A percentile compares a stretch with the other conserved stretches of the same genome.
Evolutionary conservation across 2,329 filamentous ascomycete genomes (phyloP).

Genomic region (Ophiocordyceps camponoti-saundersi): DNA sequence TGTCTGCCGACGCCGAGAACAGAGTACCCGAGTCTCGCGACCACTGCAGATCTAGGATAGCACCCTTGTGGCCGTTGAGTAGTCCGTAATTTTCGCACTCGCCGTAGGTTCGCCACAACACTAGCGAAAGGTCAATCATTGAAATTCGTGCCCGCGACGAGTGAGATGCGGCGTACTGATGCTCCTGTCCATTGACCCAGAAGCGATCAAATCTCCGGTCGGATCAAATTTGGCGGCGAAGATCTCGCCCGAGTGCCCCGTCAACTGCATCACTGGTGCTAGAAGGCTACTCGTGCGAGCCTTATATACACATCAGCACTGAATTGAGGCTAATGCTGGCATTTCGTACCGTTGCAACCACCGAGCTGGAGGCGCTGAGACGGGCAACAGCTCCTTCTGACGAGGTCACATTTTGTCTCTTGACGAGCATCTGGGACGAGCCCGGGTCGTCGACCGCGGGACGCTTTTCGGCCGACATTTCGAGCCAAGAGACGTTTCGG

Average conservation of each 20-base stretch:
- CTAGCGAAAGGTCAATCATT: constrained; percentile 22
- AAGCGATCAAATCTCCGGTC: constrained; percentile 75
- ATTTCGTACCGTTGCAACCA: constrained; percentile 32
- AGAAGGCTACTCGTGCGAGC: constrained; percentile 66
- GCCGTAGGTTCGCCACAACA: constrained; percentile 87
- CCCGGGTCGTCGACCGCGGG: constrained; percentile 73
- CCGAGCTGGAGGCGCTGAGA: constrained; percentile 30
- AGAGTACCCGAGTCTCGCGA: constrained; percentile 83
- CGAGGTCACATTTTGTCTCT: constrained; percentile 58
- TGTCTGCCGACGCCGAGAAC: constrained; percentile 87
- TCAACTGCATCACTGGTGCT: constrained; percentile 86
- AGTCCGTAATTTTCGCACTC: constrained; percentile 89
- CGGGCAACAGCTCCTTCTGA: constrained; percentile 30
- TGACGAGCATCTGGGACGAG: constrained; percentile 67
- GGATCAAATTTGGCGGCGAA: constrained; percentile 85
- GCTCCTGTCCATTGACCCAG: constrained; percentile 84
- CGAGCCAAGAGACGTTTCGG: not conserved
- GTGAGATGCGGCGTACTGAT: constrained; percentile 44
- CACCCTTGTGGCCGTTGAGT: constrained; percentile 77
- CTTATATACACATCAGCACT: constrained; percentile 28
- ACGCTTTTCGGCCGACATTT: constrained; percentile 87
- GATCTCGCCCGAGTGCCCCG: constrained; percentile 68
- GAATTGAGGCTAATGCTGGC: no score
- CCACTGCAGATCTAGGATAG: constrained; percentile 87
- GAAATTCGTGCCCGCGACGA: not conserved